phyloP scores from a whole-genome alignment of 495 filamentous ascomycete species.

The Hyphodiscus hymeniophilus region DNA sequence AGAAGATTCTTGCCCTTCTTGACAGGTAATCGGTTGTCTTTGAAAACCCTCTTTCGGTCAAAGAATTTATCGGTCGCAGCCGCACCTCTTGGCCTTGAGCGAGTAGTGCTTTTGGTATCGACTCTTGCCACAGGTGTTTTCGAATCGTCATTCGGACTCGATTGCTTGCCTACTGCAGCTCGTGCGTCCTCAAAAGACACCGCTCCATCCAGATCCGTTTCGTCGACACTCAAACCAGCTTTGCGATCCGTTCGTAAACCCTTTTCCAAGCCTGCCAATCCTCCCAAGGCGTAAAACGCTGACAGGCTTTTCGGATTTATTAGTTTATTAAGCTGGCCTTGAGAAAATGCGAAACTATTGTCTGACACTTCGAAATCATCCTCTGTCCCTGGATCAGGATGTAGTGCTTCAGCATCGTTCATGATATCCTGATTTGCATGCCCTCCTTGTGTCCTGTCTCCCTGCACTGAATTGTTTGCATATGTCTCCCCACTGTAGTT shows the following conservation, averaged over 20 bases:
- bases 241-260: slow-evolving; percentile 62
- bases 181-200: slow-evolving; percentile 58
- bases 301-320: slow-evolving; percentile 73
- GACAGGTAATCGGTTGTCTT: slow-evolving; percentile 64
- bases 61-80: slow-evolving; percentile 17
- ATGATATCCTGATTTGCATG: slow-evolving; percentile 39
- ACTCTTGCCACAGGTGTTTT: slow-evolving; percentile 13
- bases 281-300: slow-evolving; percentile 74
- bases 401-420: slow-evolving; percentile 41
- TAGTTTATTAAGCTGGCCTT: slow-evolving; percentile 71
- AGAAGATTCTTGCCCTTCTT: slow-evolving; percentile 67
- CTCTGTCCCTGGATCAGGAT: slow-evolving; percentile 62
- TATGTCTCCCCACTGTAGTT: slow-evolving; percentile 26
- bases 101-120: slow-evolving; percentile 8
- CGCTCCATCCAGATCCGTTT: slow-evolving; percentile 50
- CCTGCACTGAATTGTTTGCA: slow-evolving; percentile 28
- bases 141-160: background rate
- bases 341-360: slow-evolving; percentile 76
- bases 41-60: slow-evolving; percentile 56
- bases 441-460: slow-evolving; percentile 20
- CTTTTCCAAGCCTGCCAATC: slow-evolving; percentile 64
- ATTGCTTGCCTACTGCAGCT: slow-evolving; percentile 9
- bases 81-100: background rate
- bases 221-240: slow-evolving; percentile 69
- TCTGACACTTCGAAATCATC: slow-evolving; percentile 63